phyloP scores from a whole-genome alignment of 331 rosid species.

The Malus hybrid region DNA sequence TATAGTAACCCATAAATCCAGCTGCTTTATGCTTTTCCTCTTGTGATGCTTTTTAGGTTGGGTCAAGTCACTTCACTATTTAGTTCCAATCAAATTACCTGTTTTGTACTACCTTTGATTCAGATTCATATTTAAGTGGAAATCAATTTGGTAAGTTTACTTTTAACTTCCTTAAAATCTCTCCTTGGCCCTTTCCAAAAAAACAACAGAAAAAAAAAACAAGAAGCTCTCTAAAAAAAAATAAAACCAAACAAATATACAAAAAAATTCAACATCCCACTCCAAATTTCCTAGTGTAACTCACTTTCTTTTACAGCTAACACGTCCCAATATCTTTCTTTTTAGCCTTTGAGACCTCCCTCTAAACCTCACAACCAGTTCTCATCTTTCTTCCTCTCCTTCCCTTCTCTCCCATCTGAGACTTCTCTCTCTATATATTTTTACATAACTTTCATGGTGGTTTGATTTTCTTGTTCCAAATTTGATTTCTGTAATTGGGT shows the following conservation, averaged over 20 bases:
- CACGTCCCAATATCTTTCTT: constrained; percentile 23
- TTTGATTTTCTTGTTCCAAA: background rate
- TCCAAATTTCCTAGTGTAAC: constrained; percentile 8
- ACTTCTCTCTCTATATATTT: background rate
- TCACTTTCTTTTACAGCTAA: constrained; percentile 7
- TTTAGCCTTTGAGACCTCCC: constrained; percentile 1
- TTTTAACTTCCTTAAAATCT: background rate
- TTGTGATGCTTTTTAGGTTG: background rate
- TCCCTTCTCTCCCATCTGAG: background rate
- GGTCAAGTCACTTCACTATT: background rate
- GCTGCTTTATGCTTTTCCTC: background rate
- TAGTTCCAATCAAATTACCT: background rate
- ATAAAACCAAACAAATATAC: background rate
- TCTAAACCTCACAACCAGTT: background rate
- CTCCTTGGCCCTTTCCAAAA: background rate
- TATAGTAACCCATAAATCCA: background rate
- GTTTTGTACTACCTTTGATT: background rate
- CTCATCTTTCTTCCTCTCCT: constrained; percentile 10
- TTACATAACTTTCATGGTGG: background rate
- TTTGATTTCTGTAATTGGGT: background rate
- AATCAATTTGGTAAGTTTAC: background rate
- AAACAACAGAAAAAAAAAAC: background rate
- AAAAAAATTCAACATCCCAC: constrained; percentile 1
- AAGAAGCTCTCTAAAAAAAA: background rate
- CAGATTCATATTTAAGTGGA: background rate